A percentile compares a stretch with the other conserved stretches of the same genome.
Conservation (phyloP, 2,329 filamentous ascomycete species). For the Diaporthe sp. region DNA sequence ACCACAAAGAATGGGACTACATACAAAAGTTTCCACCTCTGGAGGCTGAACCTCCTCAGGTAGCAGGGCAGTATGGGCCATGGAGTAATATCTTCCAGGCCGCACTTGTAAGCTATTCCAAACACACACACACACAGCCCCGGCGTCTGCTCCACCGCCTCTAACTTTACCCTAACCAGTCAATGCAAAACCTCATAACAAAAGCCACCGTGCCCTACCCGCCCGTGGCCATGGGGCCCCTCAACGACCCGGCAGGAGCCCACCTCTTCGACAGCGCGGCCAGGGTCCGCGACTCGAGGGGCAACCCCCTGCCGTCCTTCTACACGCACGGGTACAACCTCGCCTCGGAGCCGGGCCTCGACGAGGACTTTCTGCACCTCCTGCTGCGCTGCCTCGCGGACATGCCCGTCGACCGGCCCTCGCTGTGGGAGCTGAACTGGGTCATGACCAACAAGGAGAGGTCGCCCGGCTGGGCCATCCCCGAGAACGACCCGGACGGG, state of each 20-base stretch:
- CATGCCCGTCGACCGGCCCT: neutral
- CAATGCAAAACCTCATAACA: conserved; percentile 22
- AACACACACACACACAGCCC: neutral
- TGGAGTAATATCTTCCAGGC: conserved; percentile 29
- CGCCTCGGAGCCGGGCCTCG: neutral
- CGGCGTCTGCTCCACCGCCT: too few relatives aligned
- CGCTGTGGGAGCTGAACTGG: neutral
- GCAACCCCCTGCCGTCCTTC: neutral
- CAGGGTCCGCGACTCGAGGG: neutral
- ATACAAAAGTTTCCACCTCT: neutral
- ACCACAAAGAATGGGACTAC: conserved; percentile 33
- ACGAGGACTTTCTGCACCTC: neutral
- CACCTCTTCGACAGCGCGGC: neutral
- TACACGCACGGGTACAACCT: conserved; percentile 20
- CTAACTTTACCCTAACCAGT: neutral
- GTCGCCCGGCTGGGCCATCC: neutral
- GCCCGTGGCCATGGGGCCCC: neutral
- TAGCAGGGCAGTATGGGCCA: conserved; percentile 16
- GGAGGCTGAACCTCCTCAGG: neutral
- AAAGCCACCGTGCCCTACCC: neutral
- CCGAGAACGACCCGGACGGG: neutral
- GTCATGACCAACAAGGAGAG: neutral
- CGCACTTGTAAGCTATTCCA: neutral
- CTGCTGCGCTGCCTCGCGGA: conserved; percentile 15
- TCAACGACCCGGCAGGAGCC: neutral